These are phyloP conservation scores for Solanum bukasovii DNA, from an alignment of 257 asterid genomes.

Conservation along the genomic window DNA sequence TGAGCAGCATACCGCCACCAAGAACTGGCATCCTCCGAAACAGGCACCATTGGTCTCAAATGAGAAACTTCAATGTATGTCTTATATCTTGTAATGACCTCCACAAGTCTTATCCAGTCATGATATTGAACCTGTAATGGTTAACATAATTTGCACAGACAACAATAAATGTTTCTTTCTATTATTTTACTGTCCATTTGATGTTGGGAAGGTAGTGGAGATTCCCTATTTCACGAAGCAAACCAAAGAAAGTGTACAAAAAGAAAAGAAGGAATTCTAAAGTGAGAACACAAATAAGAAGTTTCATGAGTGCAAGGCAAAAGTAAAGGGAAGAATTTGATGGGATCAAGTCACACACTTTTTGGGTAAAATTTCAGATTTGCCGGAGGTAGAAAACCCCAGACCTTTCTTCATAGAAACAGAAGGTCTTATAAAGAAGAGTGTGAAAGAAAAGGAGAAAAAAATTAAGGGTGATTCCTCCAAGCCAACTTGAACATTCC, in stretches of 20 bases:
- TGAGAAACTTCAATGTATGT: constrained; percentile 70
- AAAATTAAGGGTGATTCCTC: not conserved
- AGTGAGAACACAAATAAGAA: not conserved
- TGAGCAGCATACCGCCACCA: constrained; percentile 99
- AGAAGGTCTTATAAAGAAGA: not conserved
- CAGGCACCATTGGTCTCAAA: constrained; percentile 78
- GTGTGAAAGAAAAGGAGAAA: not conserved
- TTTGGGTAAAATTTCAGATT: not conserved
- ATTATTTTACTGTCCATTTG: not conserved
- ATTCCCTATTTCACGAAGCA: not conserved
- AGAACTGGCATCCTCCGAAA: constrained; percentile 40
- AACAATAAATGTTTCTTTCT: not conserved
- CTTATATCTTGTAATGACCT: constrained; percentile 78
- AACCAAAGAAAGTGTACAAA: constrained; percentile 4
- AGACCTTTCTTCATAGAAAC: not conserved
- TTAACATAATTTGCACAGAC: not conserved
- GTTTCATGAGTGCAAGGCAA: not conserved
- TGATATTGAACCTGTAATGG: constrained; percentile 84
- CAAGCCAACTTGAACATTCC: not conserved
- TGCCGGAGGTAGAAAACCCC: not conserved
- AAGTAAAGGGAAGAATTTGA: not conserved
- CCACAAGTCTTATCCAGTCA: constrained; percentile 98
- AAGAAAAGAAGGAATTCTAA: constrained; percentile 1
- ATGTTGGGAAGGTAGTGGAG: not conserved
- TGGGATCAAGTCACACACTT: not conserved